Conservation (phyloP, 73 alveolate species). For the Breviolum minutum region DNA sequence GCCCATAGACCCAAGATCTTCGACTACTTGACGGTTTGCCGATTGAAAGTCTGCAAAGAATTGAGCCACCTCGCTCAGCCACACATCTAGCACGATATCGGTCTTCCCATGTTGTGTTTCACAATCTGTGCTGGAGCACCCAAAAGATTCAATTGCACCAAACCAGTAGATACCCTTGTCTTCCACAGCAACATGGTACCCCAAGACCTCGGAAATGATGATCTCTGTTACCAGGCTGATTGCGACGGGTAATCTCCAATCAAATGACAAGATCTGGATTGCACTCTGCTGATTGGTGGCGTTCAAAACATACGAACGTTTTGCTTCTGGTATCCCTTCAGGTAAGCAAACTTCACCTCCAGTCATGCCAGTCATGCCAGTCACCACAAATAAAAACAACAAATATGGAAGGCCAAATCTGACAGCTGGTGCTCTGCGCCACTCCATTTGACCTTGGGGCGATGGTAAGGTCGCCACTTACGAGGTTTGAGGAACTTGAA, state of each 20-base stretch:
- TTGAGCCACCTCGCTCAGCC: neutral
- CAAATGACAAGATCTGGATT: neutral
- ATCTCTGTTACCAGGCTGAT: conserved; percentile 8
- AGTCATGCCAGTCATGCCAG: too few species aligned
- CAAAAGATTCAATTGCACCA: neutral
- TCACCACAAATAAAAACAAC: too few species aligned
- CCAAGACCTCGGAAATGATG: conserved; percentile 49
- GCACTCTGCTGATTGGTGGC: conserved; percentile 49
- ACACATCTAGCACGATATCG: neutral
- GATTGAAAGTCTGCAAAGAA: neutral
- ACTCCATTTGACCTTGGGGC: too few species aligned
- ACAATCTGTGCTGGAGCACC: conserved; percentile 10
- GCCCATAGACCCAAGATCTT: conserved; percentile 40
- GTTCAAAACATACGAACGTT: conserved; percentile 7
- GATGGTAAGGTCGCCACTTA: too few species aligned
- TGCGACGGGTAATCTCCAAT: neutral
- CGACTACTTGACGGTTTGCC: neutral
- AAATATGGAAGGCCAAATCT: too few species aligned
- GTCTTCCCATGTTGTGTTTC: neutral
- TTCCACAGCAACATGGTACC: neutral
- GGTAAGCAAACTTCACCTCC: conserved; percentile 7
- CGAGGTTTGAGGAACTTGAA: too few species aligned
- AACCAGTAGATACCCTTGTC: neutral
- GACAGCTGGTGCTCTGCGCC: too few species aligned
- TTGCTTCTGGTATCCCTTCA: conserved; percentile 5